Percentiles rank a stretch among this genome's conserved stretches.
Conservation (phyloP, 768 basidiomycete species). For the Lactarius hengduanensis region DNA sequence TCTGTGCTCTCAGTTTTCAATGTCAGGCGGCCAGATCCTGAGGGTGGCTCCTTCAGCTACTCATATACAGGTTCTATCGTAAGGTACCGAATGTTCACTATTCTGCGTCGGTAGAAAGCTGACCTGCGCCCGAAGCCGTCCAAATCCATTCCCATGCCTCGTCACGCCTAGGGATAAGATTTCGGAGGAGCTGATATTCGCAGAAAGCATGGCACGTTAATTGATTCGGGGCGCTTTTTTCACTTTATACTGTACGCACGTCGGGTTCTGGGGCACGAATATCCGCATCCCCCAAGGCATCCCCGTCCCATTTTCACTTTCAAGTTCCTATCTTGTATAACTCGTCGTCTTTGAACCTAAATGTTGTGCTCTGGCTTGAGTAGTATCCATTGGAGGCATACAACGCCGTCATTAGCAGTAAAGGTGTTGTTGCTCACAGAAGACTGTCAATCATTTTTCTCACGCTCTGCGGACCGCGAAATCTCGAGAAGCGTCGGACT, state of each 20-base stretch:
- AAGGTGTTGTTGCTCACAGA: no score
- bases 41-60: background rate
- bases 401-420: no score
- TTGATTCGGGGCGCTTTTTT: background rate
- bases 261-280: background rate
- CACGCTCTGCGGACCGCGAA: background rate
- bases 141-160: slow-evolving; percentile 3
- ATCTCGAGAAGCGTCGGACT: background rate
- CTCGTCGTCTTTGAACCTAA: background rate
- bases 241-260: background rate
- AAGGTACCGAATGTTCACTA: background rate
- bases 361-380: background rate
- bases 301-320: no score
- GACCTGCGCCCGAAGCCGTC: background rate
- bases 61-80: background rate
- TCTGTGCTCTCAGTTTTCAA: slow-evolving; percentile 21
- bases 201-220: slow-evolving; percentile 4
- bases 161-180: slow-evolving; percentile 5
- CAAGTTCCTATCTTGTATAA: background rate
- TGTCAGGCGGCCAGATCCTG: background rate
- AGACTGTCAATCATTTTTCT: no score
- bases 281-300: no score
- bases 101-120: background rate
- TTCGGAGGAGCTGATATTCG: slow-evolving; percentile 13
- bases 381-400: background rate